Evolutionary conservation across 108 stramenopile genomes (phyloP).

Genomic region (Discostella stelligeroides): DNA sequence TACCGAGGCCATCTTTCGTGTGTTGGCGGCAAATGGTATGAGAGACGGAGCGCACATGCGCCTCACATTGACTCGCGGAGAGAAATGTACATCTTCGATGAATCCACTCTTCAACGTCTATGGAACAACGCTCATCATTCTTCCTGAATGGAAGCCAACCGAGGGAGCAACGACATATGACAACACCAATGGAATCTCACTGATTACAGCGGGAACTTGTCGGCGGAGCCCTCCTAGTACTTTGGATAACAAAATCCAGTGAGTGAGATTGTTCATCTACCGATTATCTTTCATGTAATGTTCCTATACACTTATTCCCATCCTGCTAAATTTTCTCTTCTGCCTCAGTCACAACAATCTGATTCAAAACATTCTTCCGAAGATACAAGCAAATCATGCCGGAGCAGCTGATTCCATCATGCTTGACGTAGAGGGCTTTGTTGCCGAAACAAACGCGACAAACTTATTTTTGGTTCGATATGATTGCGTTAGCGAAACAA

Average conservation of each 20-base stretch:
- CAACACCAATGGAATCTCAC: conserved; percentile 78
- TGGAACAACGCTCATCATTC: conserved; percentile 89
- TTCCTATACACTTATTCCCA: conserved; percentile 27
- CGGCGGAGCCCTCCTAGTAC: conserved; percentile 82
- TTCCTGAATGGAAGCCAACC: conserved; percentile 92
- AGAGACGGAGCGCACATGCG: conserved; percentile 91
- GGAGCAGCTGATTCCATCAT: conserved; percentile 90
- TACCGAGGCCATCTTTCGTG: conserved; percentile 86
- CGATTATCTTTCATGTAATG: conserved; percentile 64
- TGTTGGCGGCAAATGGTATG: conserved; percentile 94
- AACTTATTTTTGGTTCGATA: conserved; percentile 89
- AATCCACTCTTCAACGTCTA: conserved; percentile 93
- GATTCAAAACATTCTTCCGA: conserved; percentile 93
- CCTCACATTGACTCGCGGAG: conserved; percentile 89
- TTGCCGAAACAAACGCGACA: conserved; percentile 92
- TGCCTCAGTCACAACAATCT: conserved; percentile 44
- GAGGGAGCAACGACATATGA: conserved; percentile 91
- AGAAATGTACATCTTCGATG: conserved; percentile 89
- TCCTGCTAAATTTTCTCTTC: not conserved
- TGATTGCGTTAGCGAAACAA: conserved; percentile 9
- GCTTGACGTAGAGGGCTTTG: conserved; percentile 92
- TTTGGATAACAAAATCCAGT: conserved; percentile 90
- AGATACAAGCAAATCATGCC: conserved; percentile 93
- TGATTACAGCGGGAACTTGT: conserved; percentile 77
- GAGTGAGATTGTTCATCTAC: conserved; percentile 32